Conservation (phyloP, 495 filamentous ascomycete genomes). For the Talaromyces wortmannii region DNA sequence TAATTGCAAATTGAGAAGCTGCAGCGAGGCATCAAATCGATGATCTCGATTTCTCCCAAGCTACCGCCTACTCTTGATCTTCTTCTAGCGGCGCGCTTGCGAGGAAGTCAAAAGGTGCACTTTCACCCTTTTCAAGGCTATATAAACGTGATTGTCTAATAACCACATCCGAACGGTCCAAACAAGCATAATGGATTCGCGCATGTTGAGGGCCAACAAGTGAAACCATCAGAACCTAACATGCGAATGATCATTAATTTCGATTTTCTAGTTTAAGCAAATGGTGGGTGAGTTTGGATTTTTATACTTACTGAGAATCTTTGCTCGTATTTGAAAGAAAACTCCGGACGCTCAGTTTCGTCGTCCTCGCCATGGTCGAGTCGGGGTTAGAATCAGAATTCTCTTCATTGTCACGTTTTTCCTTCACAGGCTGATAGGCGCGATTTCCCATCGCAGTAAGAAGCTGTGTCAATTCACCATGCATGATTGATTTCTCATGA, state of each 20-base stretch:
- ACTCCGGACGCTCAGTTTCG: background rate
- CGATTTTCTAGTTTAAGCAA: background rate
- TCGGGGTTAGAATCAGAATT: background rate
- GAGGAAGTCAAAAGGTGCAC: background rate
- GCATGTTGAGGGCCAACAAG: slow-evolving; percentile 7
- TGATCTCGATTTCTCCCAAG: too few relatives aligned
- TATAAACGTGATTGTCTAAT: slow-evolving; percentile 3
- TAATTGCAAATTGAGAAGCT: too few relatives aligned
- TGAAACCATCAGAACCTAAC: background rate
- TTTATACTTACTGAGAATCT: background rate
- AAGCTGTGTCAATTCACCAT: background rate
- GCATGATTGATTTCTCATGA: background rate
- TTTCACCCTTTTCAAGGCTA: slow-evolving; percentile 1
- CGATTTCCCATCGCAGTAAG: background rate
- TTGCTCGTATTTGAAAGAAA: background rate
- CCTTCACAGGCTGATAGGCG: background rate
- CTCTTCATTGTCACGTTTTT: background rate
- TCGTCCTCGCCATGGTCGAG: background rate
- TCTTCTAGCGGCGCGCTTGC: background rate
- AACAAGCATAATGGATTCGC: slow-evolving; percentile 6
- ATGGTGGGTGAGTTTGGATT: background rate
- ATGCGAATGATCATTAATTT: background rate
- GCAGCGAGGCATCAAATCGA: too few relatives aligned
- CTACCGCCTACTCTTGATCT: too few relatives aligned
- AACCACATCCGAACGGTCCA: slow-evolving; percentile 5